A percentile compares a stretch with the other conserved stretches of the same genome.
phyloP scores from a whole-genome alignment of 805 yeast species.

The Candida manassasensis region DNA sequence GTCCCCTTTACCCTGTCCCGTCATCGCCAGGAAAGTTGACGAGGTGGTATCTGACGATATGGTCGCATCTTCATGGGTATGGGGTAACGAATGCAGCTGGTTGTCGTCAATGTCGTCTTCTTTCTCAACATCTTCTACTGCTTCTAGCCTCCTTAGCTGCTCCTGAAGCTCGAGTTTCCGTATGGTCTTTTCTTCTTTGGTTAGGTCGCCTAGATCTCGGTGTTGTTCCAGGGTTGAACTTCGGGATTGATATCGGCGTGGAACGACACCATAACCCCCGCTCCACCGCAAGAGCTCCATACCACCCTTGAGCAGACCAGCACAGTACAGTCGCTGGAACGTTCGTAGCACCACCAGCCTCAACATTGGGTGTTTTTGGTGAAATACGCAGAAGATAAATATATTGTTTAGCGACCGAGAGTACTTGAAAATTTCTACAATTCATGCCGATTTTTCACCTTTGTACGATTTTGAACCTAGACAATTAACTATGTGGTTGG shows the following conservation, averaged over 20 bases:
- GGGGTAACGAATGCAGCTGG: neutral
- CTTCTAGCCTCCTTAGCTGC: conserved; percentile 7
- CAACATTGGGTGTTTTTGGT: no score
- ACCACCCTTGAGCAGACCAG: neutral
- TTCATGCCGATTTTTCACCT: no score
- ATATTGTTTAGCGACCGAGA: no score
- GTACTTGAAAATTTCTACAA: no score
- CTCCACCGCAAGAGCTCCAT: no score
- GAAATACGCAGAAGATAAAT: no score
- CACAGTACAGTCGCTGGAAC: neutral
- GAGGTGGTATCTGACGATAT: no score
- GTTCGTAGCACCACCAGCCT: neutral
- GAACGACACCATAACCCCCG: neutral
- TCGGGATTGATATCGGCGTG: conserved; percentile 6
- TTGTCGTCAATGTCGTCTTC: conserved; percentile 5
- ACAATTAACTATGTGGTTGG: no score
- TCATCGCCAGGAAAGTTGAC: no score
- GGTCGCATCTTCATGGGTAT: no score
- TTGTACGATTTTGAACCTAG: no score
- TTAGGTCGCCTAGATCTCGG: conserved; percentile 1
- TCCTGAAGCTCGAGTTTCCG: conserved; percentile 8
- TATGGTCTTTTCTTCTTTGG: conserved; percentile 2
- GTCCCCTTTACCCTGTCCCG: no score
- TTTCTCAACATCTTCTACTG: conserved; percentile 7
- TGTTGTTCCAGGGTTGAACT: neutral